These are phyloP conservation scores for Fomitopsis pulvina DNA, from an alignment of 768 basidiomycete species.

Conservation along the genomic window DNA sequence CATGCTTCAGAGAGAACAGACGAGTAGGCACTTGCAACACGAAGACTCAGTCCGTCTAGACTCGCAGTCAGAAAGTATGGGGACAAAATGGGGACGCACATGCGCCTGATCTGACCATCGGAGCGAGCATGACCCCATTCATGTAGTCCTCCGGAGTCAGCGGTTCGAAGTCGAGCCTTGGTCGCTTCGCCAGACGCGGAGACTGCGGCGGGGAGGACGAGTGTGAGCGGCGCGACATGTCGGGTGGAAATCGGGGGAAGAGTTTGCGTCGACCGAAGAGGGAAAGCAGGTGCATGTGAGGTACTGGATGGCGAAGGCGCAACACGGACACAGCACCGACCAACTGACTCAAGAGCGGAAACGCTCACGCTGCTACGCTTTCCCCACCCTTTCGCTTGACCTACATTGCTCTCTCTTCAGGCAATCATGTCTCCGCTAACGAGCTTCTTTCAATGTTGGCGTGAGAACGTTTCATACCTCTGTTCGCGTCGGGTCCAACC, in stretches of 20 bases:
- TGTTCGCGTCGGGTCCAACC: no score
- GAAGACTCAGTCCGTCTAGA: no score
- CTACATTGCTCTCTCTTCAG: no score
- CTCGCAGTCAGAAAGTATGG: not conserved
- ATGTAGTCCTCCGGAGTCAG: constrained; percentile 73
- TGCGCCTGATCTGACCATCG: constrained; percentile 95
- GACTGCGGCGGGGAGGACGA: constrained; percentile 43
- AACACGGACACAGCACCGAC: no score
- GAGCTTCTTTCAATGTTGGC: no score
- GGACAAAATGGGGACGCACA: constrained; percentile 40
- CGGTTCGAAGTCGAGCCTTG: constrained; percentile 39
- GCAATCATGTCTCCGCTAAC: no score
- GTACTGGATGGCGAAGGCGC: not conserved
- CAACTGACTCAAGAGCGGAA: no score
- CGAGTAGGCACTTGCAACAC: constrained; percentile 72
- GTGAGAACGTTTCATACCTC: no score
- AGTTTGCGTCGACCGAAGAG: not conserved
- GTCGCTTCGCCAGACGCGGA: constrained; percentile 40
- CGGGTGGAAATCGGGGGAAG: not conserved
- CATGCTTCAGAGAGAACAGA: constrained; percentile 83
- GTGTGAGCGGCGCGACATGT: constrained; percentile 48
- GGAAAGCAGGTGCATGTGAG: not conserved
- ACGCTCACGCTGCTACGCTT: no score
- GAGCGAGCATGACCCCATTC: constrained; percentile 90
- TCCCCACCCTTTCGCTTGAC: no score